Evolutionary conservation across 2,329 filamentous ascomycete genomes (phyloP).

Genomic region (Arthrocladium fulminans): DNA sequence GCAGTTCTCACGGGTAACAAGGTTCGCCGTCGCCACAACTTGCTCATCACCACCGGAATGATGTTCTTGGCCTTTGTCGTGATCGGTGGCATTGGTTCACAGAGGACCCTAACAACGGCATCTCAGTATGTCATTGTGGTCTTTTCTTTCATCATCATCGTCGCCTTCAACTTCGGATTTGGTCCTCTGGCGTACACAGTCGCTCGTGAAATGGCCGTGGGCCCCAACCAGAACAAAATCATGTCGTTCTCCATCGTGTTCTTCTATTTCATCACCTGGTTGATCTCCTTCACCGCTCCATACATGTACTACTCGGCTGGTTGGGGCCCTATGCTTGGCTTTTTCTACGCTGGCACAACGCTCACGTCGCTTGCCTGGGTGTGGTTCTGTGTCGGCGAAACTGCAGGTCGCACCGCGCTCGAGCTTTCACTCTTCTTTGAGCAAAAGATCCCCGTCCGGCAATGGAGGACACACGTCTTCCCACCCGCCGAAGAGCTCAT

Average conservation of each 20-base stretch:
- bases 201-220: slow-evolving; percentile 41
- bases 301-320: slow-evolving; percentile 30
- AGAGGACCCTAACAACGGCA: slow-evolving; percentile 22
- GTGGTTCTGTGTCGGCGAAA: slow-evolving; percentile 30
- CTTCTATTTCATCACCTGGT: slow-evolving; percentile 33
- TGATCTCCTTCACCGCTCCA: slow-evolving; percentile 28
- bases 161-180: slow-evolving; percentile 39
- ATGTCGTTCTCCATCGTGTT: slow-evolving; percentile 35
- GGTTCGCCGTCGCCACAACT: slow-evolving; percentile 31
- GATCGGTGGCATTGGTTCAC: slow-evolving; percentile 36
- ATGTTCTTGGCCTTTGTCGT: slow-evolving; percentile 36
- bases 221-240: slow-evolving; percentile 42
- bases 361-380: slow-evolving; percentile 25
- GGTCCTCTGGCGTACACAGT: slow-evolving; percentile 37
- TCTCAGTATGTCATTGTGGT: slow-evolving; percentile 31
- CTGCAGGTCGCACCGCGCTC: slow-evolving; percentile 28
- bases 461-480: slow-evolving; percentile 22
- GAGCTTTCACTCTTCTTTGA: slow-evolving; percentile 35
- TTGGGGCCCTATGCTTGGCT: slow-evolving; percentile 29
- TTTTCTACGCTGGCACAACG: slow-evolving; percentile 28
- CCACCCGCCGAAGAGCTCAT: neutral
- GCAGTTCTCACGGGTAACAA: slow-evolving; percentile 36
- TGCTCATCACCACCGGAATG: slow-evolving; percentile 32
- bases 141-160: slow-evolving; percentile 36
- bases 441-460: slow-evolving; percentile 28